Conservation (phyloP, 169 alveolate species). For the Besnoitia besnoiti region DNA sequence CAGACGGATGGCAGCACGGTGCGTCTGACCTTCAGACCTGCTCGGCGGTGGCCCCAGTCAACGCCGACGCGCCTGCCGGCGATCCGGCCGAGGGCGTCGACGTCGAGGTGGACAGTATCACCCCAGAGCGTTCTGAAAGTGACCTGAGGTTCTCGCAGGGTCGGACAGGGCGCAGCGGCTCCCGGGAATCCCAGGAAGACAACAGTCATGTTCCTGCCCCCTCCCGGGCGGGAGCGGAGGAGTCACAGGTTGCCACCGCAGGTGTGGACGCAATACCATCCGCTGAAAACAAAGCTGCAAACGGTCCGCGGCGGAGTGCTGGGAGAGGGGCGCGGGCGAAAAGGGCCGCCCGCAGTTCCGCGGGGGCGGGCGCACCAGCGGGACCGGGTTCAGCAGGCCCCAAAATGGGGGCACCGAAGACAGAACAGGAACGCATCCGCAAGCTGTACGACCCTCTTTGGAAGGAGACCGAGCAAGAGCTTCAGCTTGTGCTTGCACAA, state of each 20-base stretch:
- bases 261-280: no score
- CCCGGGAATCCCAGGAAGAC: not conserved
- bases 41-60: not conserved
- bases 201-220: not conserved
- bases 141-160: not conserved
- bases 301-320: not conserved
- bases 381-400: not conserved
- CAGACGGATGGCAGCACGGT: not conserved
- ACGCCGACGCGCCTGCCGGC: not conserved
- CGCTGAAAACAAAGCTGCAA: not conserved
- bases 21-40: not conserved
- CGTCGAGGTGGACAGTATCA: not conserved
- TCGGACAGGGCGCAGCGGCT: not conserved
- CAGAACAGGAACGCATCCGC: conserved; percentile 23
- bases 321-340: not conserved
- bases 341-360: not conserved
- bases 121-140: not conserved
- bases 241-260: not conserved
- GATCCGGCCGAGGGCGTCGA: not conserved
- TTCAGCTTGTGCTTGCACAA: not conserved
- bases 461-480: not conserved
- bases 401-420: not conserved
- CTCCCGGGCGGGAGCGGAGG: not conserved
- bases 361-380: not conserved
- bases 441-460: not conserved